Conservation (phyloP, 768 basidiomycete genomes). For the Lactarius sanguifluus region DNA sequence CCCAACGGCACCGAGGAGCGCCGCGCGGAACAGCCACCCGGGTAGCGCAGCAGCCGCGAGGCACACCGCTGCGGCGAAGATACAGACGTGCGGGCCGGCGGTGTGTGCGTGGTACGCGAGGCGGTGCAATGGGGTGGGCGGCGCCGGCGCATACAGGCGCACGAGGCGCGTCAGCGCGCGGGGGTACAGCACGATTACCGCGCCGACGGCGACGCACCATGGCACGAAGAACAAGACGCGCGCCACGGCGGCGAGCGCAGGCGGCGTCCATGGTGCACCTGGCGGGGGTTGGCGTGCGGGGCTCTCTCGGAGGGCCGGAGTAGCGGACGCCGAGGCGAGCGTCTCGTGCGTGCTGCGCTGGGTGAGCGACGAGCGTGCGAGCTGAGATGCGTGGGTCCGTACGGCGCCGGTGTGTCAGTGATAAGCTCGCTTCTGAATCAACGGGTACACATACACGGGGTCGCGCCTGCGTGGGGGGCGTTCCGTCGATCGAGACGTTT, state of each 20-base stretch:
- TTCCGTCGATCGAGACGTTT: conserved; percentile 14
- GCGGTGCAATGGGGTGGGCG: conserved; percentile 22
- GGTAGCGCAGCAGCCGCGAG: not conserved
- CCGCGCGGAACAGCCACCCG: not conserved
- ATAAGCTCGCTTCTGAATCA: no score
- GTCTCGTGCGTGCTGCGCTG: conserved; percentile 13
- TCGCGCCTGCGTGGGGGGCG: conserved; percentile 1
- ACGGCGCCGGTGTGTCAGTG: not conserved
- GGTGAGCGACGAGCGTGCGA: not conserved
- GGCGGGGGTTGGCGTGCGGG: not conserved
- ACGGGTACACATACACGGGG: not conserved
- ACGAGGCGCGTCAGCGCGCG: conserved; percentile 17
- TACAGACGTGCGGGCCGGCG: conserved; percentile 23
- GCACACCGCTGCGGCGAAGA: conserved; percentile 18
- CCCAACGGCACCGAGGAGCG: conserved; percentile 2
- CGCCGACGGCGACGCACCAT: conserved; percentile 27
- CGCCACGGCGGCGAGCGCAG: not conserved
- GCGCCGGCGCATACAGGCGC: conserved; percentile 9
- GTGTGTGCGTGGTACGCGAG: conserved; percentile 29
- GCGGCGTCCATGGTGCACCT: conserved; percentile 1
- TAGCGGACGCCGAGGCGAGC: conserved; percentile 4
- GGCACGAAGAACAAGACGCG: conserved; percentile 26
- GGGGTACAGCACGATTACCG: conserved; percentile 18
- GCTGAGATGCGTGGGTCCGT: not conserved
- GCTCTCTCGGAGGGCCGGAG: not conserved